Conservation (phyloP, 2,329 filamentous ascomycete genomes). For the Trichoderma brevicompactum region DNA sequence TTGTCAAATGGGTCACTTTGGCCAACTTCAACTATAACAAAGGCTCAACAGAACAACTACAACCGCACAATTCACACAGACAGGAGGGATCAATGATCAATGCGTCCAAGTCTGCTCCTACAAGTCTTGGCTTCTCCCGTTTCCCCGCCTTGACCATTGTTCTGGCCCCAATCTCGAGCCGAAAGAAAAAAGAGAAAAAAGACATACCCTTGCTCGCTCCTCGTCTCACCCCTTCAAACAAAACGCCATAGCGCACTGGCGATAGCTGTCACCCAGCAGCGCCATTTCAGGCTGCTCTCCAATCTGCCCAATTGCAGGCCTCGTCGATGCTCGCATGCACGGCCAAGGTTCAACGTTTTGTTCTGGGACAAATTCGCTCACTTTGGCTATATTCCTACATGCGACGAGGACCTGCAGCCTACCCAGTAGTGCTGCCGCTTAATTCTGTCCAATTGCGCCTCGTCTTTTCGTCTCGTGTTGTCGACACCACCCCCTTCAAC, state of each 20-base stretch:
- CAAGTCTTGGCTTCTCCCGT: too few species aligned
- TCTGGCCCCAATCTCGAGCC: constrained; percentile 1
- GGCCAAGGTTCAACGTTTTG: not conserved
- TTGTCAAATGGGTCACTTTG: too few species aligned
- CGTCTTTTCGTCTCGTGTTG: not conserved
- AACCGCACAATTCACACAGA: not conserved
- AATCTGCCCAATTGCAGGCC: constrained; percentile 14
- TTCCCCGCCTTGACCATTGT: not conserved
- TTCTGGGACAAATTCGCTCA: constrained; percentile 18
- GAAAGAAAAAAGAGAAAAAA: too few species aligned
- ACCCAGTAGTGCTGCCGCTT: not conserved
- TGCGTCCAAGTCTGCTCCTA: too few species aligned
- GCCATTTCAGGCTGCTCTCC: constrained; percentile 5
- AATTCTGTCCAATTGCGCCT: constrained; percentile 12
- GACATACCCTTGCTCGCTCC: not conserved
- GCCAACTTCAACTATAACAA: too few species aligned
- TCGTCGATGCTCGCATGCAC: not conserved
- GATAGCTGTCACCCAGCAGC: constrained; percentile 6
- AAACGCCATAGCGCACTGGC: constrained; percentile 19
- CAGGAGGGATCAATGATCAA: too few species aligned
- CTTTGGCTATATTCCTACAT: not conserved
- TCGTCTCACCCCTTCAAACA: constrained; percentile 13
- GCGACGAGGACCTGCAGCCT: not conserved
- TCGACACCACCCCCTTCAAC: not conserved
- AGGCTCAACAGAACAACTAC: not conserved